Percentiles rank a stretch among this genome's conserved stretches.
These are phyloP conservation scores for Phytophthora cryptogea DNA, from an alignment of 352 stramenopile genomes.

Conservation along the genomic window DNA sequence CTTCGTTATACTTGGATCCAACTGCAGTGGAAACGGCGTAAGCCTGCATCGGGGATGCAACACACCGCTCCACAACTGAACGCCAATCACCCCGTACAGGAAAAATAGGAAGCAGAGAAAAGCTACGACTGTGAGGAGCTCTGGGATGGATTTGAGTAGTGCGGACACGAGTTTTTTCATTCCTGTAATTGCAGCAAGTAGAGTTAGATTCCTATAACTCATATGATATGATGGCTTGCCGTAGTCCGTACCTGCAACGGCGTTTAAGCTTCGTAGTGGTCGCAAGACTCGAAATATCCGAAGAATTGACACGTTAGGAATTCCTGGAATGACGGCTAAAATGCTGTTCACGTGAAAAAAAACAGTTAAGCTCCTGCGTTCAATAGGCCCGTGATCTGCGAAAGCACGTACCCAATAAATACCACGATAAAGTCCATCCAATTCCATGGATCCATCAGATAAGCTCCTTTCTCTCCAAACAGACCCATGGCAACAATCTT, in stretches of 20 bases:
- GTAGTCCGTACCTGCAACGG: constrained; percentile 47
- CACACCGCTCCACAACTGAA: constrained; percentile 82
- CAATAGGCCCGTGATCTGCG: background rate
- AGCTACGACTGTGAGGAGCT: constrained; percentile 78
- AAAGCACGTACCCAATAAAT: constrained; percentile 61
- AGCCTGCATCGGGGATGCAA: constrained; percentile 70
- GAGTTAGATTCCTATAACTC: background rate
- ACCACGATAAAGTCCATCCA: constrained; percentile 92
- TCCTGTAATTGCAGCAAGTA: constrained; percentile 28
- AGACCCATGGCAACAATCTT: constrained; percentile 91
- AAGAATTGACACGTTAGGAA: constrained; percentile 65
- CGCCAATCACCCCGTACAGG: constrained; percentile 82
- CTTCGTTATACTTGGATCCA: constrained; percentile 44
- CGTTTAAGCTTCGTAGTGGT: constrained; percentile 61
- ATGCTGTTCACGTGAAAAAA: constrained; percentile 36
- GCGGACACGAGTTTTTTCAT: constrained; percentile 82
- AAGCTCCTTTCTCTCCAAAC: constrained; percentile 67
- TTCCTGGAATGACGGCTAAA: constrained; percentile 63
- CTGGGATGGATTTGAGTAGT: constrained; percentile 75
- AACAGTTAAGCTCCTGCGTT: background rate
- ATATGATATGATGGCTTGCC: no score
- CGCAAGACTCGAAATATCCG: constrained; percentile 67
- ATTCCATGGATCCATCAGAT: constrained; percentile 90
- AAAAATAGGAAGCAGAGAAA: constrained; percentile 88
- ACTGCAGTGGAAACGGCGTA: constrained; percentile 64